Conservation (phyloP, 108 stramenopile genomes). For the Skeletonema costatum region DNA sequence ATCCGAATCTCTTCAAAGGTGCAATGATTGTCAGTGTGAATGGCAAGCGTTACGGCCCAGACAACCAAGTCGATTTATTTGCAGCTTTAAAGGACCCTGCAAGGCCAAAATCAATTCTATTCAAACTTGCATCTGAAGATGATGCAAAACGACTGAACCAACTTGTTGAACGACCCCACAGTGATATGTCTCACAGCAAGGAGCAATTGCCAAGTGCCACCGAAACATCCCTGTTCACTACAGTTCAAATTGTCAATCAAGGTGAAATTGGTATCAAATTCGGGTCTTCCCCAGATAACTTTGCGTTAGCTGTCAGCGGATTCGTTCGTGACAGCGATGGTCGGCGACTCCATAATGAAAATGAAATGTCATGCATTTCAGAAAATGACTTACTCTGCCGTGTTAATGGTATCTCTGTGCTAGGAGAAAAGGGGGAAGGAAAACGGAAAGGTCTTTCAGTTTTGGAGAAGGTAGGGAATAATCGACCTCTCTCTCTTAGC, state of each 20-base stretch:
- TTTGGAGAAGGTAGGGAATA: slow-evolving; percentile 57
- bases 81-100: slow-evolving; percentile 83
- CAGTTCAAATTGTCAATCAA: slow-evolving; percentile 54
- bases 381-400: slow-evolving; percentile 70
- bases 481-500: slow-evolving; percentile 67
- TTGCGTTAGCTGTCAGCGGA: slow-evolving; percentile 57
- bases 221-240: slow-evolving; percentile 31
- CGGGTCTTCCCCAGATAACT: slow-evolving; percentile 57
- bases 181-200: background rate
- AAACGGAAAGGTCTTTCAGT: slow-evolving; percentile 54
- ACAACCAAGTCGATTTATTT: slow-evolving; percentile 64
- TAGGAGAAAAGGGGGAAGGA: slow-evolving; percentile 65
- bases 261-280: slow-evolving; percentile 82
- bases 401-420: slow-evolving; percentile 67
- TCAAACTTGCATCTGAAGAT: slow-evolving; percentile 70
- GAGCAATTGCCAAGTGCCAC: background rate
- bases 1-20: slow-evolving; percentile 84
- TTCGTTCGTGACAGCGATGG: slow-evolving; percentile 64
- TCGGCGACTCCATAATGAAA: slow-evolving; percentile 57
- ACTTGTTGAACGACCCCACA: slow-evolving; percentile 47
- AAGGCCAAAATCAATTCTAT: slow-evolving; percentile 85
- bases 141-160: slow-evolving; percentile 67
- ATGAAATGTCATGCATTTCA: slow-evolving; percentile 50
- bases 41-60: slow-evolving; percentile 66
- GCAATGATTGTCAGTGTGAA: slow-evolving; percentile 87